A percentile compares a stretch with the other conserved stretches of the same genome.
Evolutionary conservation across 2,329 filamentous ascomycete species (phyloP).

Genomic region (Xylaria sp.): DNA sequence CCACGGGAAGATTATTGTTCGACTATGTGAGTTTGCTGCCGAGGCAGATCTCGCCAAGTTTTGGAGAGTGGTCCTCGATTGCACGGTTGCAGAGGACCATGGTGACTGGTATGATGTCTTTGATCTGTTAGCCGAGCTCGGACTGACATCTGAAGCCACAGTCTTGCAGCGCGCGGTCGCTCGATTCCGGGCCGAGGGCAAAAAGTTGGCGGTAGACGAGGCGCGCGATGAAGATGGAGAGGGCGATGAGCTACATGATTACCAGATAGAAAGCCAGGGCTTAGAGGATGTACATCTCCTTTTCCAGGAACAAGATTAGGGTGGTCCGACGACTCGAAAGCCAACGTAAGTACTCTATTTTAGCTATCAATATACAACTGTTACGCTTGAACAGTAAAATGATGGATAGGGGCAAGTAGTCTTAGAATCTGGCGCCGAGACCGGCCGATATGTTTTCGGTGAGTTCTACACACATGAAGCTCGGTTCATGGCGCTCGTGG

Average conservation of each 20-base stretch:
- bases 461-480: too few relatives aligned
- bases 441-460: too few relatives aligned
- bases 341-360: too few relatives aligned
- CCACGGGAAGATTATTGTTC: conserved; percentile 17
- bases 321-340: too few relatives aligned
- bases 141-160: conserved; percentile 32
- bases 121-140: conserved; percentile 40
- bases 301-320: too few relatives aligned
- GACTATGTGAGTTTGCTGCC: conserved; percentile 34
- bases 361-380: too few relatives aligned
- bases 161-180: conserved; percentile 29
- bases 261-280: not conserved
- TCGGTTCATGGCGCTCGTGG: too few relatives aligned
- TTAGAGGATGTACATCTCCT: too few relatives aligned
- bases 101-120: conserved; percentile 42
- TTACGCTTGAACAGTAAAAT: too few relatives aligned
- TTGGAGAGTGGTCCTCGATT: conserved; percentile 33
- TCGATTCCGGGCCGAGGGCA: conserved; percentile 13
- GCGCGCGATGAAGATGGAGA: too few relatives aligned
- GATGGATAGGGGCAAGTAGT: too few relatives aligned
- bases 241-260: not conserved
- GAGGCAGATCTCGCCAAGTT: conserved; percentile 9
- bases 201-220: not conserved
- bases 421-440: too few relatives aligned
- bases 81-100: conserved; percentile 23